phyloP scores from a whole-genome alignment of 192 early-diverging fungal species.

The Linnemannia schmuckeri region DNA sequence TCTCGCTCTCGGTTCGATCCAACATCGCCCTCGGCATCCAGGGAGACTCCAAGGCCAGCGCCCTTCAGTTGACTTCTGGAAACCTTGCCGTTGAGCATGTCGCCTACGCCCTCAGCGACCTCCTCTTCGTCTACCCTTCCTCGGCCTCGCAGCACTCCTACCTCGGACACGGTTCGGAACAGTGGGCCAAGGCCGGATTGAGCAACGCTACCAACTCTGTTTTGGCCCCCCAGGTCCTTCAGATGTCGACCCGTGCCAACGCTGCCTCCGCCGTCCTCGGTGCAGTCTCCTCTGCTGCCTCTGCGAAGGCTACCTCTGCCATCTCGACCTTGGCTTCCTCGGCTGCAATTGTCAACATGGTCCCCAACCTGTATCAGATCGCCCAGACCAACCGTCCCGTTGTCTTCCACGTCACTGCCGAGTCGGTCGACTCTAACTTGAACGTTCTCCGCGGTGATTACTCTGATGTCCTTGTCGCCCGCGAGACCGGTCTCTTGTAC shows the following conservation, averaged over 20 bases:
- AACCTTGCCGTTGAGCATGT: slow-evolving; percentile 80
- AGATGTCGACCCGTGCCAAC: slow-evolving; percentile 85
- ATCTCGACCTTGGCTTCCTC: slow-evolving; percentile 82
- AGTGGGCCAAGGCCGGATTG: slow-evolving; percentile 75
- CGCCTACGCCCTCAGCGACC: slow-evolving; percentile 82
- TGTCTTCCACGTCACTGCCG: slow-evolving; percentile 88
- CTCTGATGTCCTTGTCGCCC: slow-evolving; percentile 79
- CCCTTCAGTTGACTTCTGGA: slow-evolving; percentile 61
- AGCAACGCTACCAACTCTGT: slow-evolving; percentile 74
- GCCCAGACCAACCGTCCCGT: slow-evolving; percentile 69
- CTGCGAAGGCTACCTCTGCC: slow-evolving; percentile 11
- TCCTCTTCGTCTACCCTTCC: slow-evolving; percentile 89
- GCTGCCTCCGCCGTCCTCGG: slow-evolving; percentile 86
- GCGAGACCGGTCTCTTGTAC: slow-evolving; percentile 83
- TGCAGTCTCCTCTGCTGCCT: slow-evolving; percentile 63
- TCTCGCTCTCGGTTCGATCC: slow-evolving; percentile 50
- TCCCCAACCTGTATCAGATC: slow-evolving; percentile 85
- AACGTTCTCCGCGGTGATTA: slow-evolving; percentile 69
- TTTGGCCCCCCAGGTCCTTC: slow-evolving; percentile 73
- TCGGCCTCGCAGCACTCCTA: slow-evolving; percentile 63
- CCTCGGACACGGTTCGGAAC: slow-evolving; percentile 72
- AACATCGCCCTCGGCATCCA: slow-evolving; percentile 50
- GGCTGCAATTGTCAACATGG: slow-evolving; percentile 83
- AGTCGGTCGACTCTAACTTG: slow-evolving; percentile 72
- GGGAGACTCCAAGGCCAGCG: slow-evolving; percentile 19